phyloP scores from a whole-genome alignment of 176 grass and related monocot species.

The Tuctoria greenei region DNA sequence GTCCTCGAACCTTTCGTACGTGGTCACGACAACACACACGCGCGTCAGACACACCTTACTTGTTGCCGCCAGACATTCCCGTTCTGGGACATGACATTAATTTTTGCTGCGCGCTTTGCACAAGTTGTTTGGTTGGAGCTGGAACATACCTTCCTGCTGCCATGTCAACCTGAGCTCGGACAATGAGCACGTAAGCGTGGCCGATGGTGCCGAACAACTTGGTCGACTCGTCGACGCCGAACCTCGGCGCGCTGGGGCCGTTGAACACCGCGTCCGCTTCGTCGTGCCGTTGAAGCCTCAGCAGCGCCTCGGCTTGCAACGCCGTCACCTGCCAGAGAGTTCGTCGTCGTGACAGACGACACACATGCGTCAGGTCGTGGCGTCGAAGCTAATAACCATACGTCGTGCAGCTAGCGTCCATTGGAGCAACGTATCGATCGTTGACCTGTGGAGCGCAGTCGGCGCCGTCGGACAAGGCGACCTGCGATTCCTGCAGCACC shows the following conservation, averaged over 20 bases:
- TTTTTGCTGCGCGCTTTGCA: too few species aligned
- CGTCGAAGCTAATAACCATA: neutral
- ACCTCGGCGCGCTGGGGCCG: slow-evolving; percentile 46
- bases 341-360: neutral
- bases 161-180: slow-evolving; percentile 78
- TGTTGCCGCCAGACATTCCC: neutral
- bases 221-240: slow-evolving; percentile 62
- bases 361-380: neutral
- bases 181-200: slow-evolving; percentile 72
- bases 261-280: slow-evolving; percentile 59
- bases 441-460: slow-evolving; percentile 81
- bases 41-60: neutral
- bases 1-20: slow-evolving; percentile 61
- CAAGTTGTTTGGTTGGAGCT: neutral
- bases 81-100: too few species aligned
- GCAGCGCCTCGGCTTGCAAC: slow-evolving; percentile 80
- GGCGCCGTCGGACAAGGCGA: slow-evolving; percentile 68
- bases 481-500: slow-evolving; percentile 71
- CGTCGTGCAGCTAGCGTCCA: neutral
- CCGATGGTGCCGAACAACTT: slow-evolving; percentile 64
- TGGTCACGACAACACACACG: neutral
- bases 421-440: neutral
- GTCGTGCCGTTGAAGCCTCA: slow-evolving; percentile 75
- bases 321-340: slow-evolving; percentile 52
- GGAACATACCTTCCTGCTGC: slow-evolving; percentile 59